Evolutionary conservation across 768 basidiomycete species (phyloP).

Genomic region (Chiua virens): DNA sequence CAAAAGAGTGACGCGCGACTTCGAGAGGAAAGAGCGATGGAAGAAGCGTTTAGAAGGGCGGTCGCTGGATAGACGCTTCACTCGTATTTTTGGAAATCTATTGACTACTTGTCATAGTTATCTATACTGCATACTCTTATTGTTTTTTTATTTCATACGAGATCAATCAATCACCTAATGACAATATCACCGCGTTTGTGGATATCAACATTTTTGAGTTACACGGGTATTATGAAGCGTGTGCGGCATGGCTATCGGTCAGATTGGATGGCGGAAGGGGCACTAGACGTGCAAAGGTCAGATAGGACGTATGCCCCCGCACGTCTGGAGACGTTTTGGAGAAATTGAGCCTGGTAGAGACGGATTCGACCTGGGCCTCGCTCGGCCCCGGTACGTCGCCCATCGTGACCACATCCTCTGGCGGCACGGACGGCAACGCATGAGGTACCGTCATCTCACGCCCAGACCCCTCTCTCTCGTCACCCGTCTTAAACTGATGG

Average conservation of each 20-base stretch:
- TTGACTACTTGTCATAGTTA: neutral
- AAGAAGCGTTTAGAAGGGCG: conserved; percentile 51
- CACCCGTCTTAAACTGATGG: neutral
- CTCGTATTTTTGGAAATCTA: neutral
- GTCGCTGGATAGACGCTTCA: conserved; percentile 36
- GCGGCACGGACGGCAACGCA: neutral
- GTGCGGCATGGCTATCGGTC: neutral
- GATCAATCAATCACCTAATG: too few species aligned
- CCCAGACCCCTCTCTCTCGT: neutral
- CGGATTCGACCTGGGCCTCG: conserved; percentile 4
- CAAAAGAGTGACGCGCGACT: conserved; percentile 52
- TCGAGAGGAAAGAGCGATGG: conserved; percentile 48
- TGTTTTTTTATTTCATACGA: neutral
- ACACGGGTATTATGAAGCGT: too few species aligned
- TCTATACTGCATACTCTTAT: conserved; percentile 7
- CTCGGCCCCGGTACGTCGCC: conserved; percentile 12
- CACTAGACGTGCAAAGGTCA: conserved; percentile 92
- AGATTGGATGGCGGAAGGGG: conserved; percentile 37
- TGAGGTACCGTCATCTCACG: conserved; percentile 5
- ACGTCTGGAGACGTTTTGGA: conserved; percentile 79
- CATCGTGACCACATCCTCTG: conserved; percentile 2
- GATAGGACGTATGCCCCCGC: conserved; percentile 93
- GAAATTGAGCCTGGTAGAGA: conserved; percentile 46
- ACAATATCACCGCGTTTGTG: too few species aligned
- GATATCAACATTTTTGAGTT: too few species aligned